These are phyloP conservation scores for Jamesozyma lodderae DNA, from an alignment of 805 yeast species.

Conservation along the genomic window DNA sequence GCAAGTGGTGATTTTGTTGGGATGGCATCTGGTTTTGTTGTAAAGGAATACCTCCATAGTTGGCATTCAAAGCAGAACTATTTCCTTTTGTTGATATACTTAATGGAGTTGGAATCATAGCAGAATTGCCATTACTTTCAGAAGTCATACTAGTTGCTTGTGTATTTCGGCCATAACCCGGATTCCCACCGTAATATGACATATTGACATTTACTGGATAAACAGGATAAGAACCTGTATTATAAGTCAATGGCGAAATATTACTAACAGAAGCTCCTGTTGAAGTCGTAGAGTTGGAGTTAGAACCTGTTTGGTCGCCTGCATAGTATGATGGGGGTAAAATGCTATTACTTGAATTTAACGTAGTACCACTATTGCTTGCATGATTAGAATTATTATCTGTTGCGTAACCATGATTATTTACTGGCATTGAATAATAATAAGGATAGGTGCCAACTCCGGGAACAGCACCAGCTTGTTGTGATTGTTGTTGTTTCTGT, in stretches of 20 bases:
- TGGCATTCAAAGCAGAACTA: neutral
- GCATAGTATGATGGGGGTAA: conserved; percentile 3
- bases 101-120: conserved; percentile 5
- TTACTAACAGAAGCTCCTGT: neutral
- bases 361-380: neutral
- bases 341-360: neutral
- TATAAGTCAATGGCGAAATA: conserved; percentile 3
- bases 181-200: conserved; percentile 8
- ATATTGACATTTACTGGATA: conserved; percentile 8
- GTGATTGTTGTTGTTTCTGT: conserved; percentile 11
- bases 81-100: conserved; percentile 4
- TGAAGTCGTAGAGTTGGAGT: neutral
- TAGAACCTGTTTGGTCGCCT: neutral
- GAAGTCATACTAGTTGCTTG: neutral
- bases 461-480: conserved; percentile 1
- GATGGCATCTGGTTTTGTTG: conserved; percentile 2
- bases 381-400: neutral
- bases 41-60: neutral
- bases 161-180: conserved; percentile 1
- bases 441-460: conserved; percentile 4
- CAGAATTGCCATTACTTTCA: neutral
- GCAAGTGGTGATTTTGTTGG: conserved; percentile 1
- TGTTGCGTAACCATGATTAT: conserved; percentile 2
- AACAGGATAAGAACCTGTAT: conserved; percentile 4
- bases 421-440: conserved; percentile 1